These are phyloP conservation scores for Plicaturopsis crispa DNA, from an alignment of 768 basidiomycete species.

Conservation along the genomic window DNA sequence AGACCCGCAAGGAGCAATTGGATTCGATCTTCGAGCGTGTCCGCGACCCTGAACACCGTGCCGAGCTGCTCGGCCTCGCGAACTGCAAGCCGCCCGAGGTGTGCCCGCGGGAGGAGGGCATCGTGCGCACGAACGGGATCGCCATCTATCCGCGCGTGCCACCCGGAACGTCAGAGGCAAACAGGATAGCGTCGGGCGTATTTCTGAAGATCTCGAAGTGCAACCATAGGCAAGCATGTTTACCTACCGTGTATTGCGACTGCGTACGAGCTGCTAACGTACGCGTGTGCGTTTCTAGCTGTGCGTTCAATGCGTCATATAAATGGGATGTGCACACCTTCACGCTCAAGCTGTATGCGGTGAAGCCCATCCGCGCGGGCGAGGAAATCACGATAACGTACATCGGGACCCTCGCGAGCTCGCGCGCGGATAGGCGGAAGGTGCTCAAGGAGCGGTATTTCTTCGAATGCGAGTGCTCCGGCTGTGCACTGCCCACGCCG, in stretches of 20 bases:
- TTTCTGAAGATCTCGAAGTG: constrained; percentile 27
- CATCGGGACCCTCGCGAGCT: too few relatives aligned
- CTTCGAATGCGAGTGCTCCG: too few relatives aligned
- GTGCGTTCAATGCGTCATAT: constrained; percentile 34
- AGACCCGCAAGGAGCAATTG: constrained; percentile 18
- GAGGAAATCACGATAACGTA: constrained; percentile 34
- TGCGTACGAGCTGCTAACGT: background rate
- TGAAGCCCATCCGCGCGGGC: constrained; percentile 23
- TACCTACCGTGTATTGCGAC: background rate
- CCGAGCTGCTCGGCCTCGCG: constrained; percentile 23
- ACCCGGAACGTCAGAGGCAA: too few relatives aligned
- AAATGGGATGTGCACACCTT: constrained; percentile 32
- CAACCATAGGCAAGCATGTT: constrained; percentile 32
- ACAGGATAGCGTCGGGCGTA: constrained; percentile 24
- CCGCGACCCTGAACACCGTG: constrained; percentile 17
- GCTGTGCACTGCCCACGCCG: too few relatives aligned
- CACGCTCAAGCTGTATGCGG: constrained; percentile 26
- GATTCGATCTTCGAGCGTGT: constrained; percentile 23
- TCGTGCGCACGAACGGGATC: constrained; percentile 24
- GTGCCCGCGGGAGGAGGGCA: constrained; percentile 19
- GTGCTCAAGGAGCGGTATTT: too few relatives aligned
- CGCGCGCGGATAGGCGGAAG: too few relatives aligned
- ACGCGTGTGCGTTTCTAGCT: constrained; percentile 26
- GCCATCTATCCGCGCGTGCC: constrained; percentile 14
- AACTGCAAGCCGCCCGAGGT: constrained; percentile 20